Evolutionary conservation across 495 filamentous ascomycete genomes (phyloP), one percentile per base, ranked within the genome.

Genomic region (Daldinia caldariorum): DNA sequence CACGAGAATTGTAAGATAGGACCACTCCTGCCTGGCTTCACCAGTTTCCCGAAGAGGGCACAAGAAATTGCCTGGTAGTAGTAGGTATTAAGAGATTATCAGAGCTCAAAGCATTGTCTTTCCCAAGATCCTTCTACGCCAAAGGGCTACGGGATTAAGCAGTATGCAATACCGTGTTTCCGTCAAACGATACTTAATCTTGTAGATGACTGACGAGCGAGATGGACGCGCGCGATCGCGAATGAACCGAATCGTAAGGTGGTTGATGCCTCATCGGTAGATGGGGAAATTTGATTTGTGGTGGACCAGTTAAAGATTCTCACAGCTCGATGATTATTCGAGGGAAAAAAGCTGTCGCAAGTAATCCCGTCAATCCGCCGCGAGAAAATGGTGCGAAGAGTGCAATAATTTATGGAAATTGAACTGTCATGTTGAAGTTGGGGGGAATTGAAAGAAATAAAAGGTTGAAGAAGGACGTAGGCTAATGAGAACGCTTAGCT

Each of bases 1-100:
- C 47, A 72, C 67, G 65, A 74, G 53, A 68, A 73, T 67, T 69
- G 72, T 62, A 63, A 71, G 58, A 63, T 61, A 58, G 53, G 63
- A 70, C 66, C 63, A 69, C 63, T 65, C 64, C 59, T 59, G 65
- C 51, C 57, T 60, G 41, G 63, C 47, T 58, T 62, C 58, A 60
- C 69, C 50, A 69, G 39, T 55, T 38, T 66, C 58, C 75, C 69
- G 71, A 54, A 64, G 16, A 34, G 47, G 65, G 70, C 70, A 71
- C 57, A 14, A 47, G 29, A 43, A 18, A 67, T 37, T 32, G 63
- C 37, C 59, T 54, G 63, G 58, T 61, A 58, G 58, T 61, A 58
- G 26, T 49, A 66, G 54, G 57, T 45, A 70, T 51, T 65, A 64
- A 59, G 70, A 61, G 58, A 60, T 61, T 50, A 54, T 66, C 56